phyloP scores from a whole-genome alignment of 352 stramenopile species.

The Saprolegnia diclina region DNA sequence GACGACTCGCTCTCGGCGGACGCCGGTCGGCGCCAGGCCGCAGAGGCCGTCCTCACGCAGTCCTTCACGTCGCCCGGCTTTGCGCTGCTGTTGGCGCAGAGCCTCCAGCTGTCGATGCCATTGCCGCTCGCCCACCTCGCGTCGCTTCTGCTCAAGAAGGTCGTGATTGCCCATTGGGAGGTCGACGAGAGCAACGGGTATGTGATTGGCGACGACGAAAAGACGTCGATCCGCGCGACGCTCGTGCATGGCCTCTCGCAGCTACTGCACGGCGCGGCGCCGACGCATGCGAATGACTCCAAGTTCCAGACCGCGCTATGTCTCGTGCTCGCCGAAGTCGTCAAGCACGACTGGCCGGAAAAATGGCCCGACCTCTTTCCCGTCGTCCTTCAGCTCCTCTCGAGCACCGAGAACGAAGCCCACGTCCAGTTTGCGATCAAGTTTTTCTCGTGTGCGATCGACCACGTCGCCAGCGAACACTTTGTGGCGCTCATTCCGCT shows the following conservation, averaged over 20 bases:
- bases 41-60: constrained; percentile 1
- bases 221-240: constrained; percentile 50
- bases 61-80: constrained; percentile 41
- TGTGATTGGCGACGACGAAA: constrained; percentile 58
- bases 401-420: constrained; percentile 41
- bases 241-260: constrained; percentile 57
- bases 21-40: constrained; percentile 1
- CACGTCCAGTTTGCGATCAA: constrained; percentile 65
- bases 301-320: constrained; percentile 78
- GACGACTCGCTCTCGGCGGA: constrained; percentile 17
- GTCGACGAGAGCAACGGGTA: constrained; percentile 30
- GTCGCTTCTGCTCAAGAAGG: constrained; percentile 70
- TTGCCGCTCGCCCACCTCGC: constrained; percentile 46
- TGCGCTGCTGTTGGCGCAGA: constrained; percentile 60
- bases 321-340: constrained; percentile 69
- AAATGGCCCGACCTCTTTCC: constrained; percentile 76
- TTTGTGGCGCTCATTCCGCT: constrained; percentile 69
- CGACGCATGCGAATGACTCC: constrained; percentile 42
- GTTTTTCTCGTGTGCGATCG: constrained; percentile 62
- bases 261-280: constrained; percentile 33
- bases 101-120: constrained; percentile 41
- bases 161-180: constrained; percentile 58
- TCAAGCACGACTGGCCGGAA: constrained; percentile 78
- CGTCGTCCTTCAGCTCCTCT: constrained; percentile 51
- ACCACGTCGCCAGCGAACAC: constrained; percentile 73